phyloP scores from a whole-genome alignment of 2,329 filamentous ascomycete species.

The Metarhizium album region DNA sequence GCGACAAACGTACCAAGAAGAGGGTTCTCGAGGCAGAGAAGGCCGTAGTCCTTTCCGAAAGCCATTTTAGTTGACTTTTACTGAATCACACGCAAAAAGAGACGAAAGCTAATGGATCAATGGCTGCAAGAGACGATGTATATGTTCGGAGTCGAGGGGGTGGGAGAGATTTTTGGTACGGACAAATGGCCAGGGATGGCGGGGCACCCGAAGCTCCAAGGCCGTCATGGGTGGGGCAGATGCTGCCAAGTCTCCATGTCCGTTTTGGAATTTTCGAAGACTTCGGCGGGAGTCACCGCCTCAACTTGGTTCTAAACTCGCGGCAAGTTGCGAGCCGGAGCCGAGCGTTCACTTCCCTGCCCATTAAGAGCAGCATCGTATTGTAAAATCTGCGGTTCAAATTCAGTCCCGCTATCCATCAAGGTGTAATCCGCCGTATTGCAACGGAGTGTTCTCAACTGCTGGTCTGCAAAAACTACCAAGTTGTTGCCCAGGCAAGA shows the following conservation, averaged over 20 bases:
- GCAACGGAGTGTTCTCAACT: no score
- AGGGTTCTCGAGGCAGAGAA: slow-evolving; percentile 94
- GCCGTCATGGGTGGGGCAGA: not conserved
- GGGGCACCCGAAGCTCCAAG: not conserved
- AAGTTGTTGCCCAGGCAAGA: no score
- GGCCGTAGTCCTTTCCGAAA: slow-evolving; percentile 66
- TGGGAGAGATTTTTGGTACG: not conserved
- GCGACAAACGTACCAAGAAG: slow-evolving; percentile 60
- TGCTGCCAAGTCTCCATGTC: not conserved
- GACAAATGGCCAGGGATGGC: not conserved
- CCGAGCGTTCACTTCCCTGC: not conserved
- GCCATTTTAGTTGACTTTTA: slow-evolving; percentile 44
- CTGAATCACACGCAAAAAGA: not conserved
- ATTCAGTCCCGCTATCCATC: no score
- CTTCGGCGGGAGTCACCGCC: no score
- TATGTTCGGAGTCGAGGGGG: not conserved
- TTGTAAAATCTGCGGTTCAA: not conserved
- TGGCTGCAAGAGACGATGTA: not conserved
- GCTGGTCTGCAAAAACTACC: no score
- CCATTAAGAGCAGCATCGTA: not conserved
- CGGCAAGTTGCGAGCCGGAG: not conserved
- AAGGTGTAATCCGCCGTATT: no score
- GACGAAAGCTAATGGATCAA: not conserved
- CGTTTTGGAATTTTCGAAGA: no score
- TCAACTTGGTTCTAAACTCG: no score